phyloP scores from a whole-genome alignment of 1,284 basidiomycete genomes.

The Fomitiporia mediterranea region DNA sequence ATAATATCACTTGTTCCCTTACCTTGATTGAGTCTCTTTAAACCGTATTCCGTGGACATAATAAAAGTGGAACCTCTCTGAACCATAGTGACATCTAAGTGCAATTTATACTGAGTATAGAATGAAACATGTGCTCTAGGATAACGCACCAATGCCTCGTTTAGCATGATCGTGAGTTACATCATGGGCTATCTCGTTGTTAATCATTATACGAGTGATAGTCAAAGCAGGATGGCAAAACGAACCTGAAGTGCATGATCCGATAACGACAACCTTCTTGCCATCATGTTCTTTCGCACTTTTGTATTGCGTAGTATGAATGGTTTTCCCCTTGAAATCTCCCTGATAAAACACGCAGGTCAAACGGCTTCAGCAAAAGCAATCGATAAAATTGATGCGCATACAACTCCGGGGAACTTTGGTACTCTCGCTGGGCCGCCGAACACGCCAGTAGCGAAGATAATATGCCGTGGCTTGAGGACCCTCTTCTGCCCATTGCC shows the following conservation, averaged over 20 bases:
- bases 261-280: conserved; percentile 59
- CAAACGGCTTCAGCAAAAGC: background rate
- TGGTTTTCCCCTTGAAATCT: conserved; percentile 47
- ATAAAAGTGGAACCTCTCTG: conserved; percentile 39
- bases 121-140: background rate
- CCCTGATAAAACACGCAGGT: conserved; percentile 33
- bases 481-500: conserved; percentile 26
- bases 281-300: conserved; percentile 45
- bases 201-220: background rate
- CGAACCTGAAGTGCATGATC: conserved; percentile 55
- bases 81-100: conserved; percentile 23
- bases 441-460: conserved; percentile 35
- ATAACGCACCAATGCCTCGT: conserved; percentile 28
- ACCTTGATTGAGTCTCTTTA: conserved; percentile 23
- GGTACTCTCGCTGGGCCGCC: conserved; percentile 33
- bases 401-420: conserved; percentile 10
- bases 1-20: no score
- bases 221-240: no score
- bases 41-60: conserved; percentile 33
- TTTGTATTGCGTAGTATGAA: conserved; percentile 53
- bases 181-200: conserved; percentile 22
- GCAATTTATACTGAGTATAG: no score
- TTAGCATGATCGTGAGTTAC: conserved; percentile 34
- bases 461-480: conserved; percentile 28
- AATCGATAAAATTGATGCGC: background rate